A percentile compares a stretch with the other conserved stretches of the same genome.
Conservation (phyloP, 495 filamentous ascomycete species). For the Venustampulla echinocandica region DNA sequence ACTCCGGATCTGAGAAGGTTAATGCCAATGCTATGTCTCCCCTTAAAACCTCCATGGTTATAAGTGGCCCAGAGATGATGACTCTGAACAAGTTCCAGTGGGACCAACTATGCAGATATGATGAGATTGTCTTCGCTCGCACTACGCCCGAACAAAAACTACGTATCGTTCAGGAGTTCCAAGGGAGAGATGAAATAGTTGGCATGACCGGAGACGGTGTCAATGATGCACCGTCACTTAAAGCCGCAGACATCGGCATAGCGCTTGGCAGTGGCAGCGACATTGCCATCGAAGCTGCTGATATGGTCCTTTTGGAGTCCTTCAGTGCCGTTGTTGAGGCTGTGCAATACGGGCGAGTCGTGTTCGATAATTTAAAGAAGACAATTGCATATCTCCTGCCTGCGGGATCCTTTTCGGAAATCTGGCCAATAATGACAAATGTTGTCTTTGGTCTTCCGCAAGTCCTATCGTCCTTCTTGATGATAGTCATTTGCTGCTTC, state of each 20-base stretch:
- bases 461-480: constrained; percentile 56
- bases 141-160: constrained; percentile 73
- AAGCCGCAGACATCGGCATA: constrained; percentile 46
- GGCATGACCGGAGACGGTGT: constrained; percentile 51
- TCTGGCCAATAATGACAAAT: constrained; percentile 64
- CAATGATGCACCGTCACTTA: constrained; percentile 50
- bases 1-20: constrained; percentile 9
- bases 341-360: constrained; percentile 48
- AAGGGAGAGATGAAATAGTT: constrained; percentile 35
- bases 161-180: constrained; percentile 62
- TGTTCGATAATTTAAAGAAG: constrained; percentile 52
- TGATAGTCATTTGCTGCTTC: constrained; percentile 65
- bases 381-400: constrained; percentile 48
- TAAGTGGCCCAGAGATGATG: constrained; percentile 52
- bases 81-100: constrained; percentile 48
- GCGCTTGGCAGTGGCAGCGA: constrained; percentile 41
- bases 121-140: constrained; percentile 58
- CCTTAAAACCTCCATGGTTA: constrained; percentile 22
- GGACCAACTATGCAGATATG: constrained; percentile 46
- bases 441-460: constrained; percentile 62
- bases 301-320: constrained; percentile 60
- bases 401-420: constrained; percentile 57
- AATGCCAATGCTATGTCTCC: not conserved
- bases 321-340: constrained; percentile 62
- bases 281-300: constrained; percentile 62